Evolutionary conservation across 2,329 filamentous ascomycete species (phyloP).

Genomic region (Alternaria sp.): DNA sequence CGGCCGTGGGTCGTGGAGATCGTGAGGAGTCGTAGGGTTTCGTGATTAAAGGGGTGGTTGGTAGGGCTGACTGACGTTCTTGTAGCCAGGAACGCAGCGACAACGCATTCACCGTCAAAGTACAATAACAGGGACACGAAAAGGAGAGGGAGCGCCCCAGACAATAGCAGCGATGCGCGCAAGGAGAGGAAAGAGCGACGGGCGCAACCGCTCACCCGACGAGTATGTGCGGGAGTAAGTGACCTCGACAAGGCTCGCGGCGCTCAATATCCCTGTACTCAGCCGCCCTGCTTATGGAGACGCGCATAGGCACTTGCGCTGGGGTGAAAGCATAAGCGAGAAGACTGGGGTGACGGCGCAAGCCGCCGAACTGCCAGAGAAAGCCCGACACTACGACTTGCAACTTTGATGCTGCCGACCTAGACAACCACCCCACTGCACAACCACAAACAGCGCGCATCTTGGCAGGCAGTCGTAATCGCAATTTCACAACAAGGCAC

Average conservation of each 20-base stretch:
- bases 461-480: background rate
- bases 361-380: background rate
- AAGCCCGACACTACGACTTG: slow-evolving; percentile 9
- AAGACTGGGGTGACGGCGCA: background rate
- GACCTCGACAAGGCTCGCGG: slow-evolving; percentile 24
- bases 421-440: slow-evolving; percentile 9
- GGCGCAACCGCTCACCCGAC: slow-evolving; percentile 22
- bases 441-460: slow-evolving; percentile 17
- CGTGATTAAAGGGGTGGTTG: slow-evolving; percentile 20
- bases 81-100: slow-evolving; percentile 17
- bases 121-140: slow-evolving; percentile 18
- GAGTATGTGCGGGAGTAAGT: slow-evolving; percentile 28
- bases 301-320: slow-evolving; percentile 6
- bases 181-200: slow-evolving; percentile 38
- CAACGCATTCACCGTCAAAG: slow-evolving; percentile 29
- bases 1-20: background rate
- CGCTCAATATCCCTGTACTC: slow-evolving; percentile 1
- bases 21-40: slow-evolving; percentile 6
- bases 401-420: slow-evolving; percentile 2
- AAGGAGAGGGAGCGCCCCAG: slow-evolving; percentile 36
- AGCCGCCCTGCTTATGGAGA: slow-evolving; percentile 12
- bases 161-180: slow-evolving; percentile 20
- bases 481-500: slow-evolving; percentile 3
- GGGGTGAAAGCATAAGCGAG: slow-evolving; percentile 17
- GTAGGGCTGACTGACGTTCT: slow-evolving; percentile 38